A percentile compares a stretch with the other conserved stretches of the same genome.
phyloP scores from a whole-genome alignment of 768 basidiomycete genomes.

The Filobasidium floriforme region DNA sequence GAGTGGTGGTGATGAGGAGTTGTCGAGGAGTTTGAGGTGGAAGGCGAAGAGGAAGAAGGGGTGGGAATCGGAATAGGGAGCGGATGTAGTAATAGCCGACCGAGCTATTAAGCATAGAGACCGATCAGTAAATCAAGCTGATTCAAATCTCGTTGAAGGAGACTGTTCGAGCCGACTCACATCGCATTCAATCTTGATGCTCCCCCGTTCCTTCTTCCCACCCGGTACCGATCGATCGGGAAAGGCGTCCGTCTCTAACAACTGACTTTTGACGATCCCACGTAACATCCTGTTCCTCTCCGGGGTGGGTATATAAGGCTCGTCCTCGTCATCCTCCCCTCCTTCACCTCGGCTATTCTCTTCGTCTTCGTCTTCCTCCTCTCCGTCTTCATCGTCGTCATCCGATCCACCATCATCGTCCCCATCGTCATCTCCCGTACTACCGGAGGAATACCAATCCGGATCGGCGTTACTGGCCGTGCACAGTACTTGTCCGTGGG shows the following conservation, averaged over 20 bases:
- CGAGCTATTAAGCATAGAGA: background rate
- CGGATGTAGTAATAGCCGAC: background rate
- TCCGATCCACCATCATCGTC: background rate
- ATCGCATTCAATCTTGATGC: conserved; percentile 11
- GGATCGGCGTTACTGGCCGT: background rate
- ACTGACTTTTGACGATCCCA: conserved; percentile 4
- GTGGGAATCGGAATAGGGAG: background rate
- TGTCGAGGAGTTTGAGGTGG: background rate
- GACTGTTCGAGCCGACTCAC: too few species aligned
- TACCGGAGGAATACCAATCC: background rate
- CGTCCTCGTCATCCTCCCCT: background rate
- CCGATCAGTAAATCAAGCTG: background rate
- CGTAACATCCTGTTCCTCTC: conserved; percentile 11
- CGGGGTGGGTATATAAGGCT: conserved; percentile 9
- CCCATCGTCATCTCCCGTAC: background rate
- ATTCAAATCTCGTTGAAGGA: background rate
- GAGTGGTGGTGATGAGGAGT: background rate
- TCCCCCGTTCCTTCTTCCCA: background rate
- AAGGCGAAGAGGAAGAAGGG: background rate
- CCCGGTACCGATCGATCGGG: background rate
- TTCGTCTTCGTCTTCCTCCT: background rate
- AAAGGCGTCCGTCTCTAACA: background rate
- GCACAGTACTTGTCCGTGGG: conserved; percentile 8
- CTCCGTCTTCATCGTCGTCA: background rate
- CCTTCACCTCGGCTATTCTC: background rate